phyloP scores from a whole-genome alignment of 192 early-diverging fungal genomes.

The Gamsiella multidivaricata region DNA sequence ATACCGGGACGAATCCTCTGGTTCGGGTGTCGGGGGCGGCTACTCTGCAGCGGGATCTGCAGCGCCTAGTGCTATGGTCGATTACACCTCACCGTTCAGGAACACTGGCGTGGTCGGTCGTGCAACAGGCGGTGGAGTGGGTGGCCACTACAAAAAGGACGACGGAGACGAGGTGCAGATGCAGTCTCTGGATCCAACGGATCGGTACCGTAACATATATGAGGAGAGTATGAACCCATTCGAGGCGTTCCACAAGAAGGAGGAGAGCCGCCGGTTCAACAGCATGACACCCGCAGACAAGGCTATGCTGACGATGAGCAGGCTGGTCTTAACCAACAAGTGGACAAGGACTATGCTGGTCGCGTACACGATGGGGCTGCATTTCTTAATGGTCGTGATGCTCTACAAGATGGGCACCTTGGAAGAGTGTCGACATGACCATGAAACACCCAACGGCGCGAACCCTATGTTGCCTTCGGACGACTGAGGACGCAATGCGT shows the following conservation, averaged over 20 bases:
- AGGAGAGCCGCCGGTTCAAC: conserved; percentile 75
- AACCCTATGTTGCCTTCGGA: conserved; percentile 47
- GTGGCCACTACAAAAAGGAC: conserved; percentile 39
- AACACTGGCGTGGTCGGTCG: conserved; percentile 17
- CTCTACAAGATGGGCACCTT: conserved; percentile 73
- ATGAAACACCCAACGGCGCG: conserved; percentile 60
- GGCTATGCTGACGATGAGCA: conserved; percentile 70
- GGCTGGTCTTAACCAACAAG: conserved; percentile 73
- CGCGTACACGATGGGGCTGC: conserved; percentile 75
- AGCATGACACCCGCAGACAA: conserved; percentile 83
- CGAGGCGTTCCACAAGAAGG: conserved; percentile 80
- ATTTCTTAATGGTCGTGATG: conserved; percentile 82
- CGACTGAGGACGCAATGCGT: conserved; percentile 4
- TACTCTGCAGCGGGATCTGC: conserved; percentile 17
- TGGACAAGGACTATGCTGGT: conserved; percentile 76
- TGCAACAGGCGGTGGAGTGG: conserved; percentile 10
- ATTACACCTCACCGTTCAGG: conserved; percentile 49
- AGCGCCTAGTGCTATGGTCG: conserved; percentile 35
- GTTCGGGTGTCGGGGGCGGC: conserved; percentile 9
- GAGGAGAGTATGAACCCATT: conserved; percentile 94
- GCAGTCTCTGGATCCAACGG: conserved; percentile 61
- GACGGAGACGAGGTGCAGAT: conserved; percentile 48
- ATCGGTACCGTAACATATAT: conserved; percentile 83
- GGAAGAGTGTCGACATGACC: conserved; percentile 74
- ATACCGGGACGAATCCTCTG: conserved; percentile 56